Base-by-base conservation (phyloP, 2,329 filamentous ascomycete species). In the Emydomyces testavorans region DNA sequence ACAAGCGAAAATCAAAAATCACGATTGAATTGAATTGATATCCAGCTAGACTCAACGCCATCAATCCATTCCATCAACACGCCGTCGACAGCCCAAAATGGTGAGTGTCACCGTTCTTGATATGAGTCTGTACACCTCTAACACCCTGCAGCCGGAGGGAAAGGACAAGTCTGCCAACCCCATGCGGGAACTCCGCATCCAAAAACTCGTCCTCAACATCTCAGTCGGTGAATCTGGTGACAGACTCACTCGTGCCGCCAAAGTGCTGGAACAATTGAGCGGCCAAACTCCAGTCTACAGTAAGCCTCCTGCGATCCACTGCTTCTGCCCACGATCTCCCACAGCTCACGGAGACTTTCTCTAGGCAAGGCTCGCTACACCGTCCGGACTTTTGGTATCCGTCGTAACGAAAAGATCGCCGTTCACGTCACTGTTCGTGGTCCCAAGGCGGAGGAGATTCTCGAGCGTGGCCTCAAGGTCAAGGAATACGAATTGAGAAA, bases 261-360 rank as follows among this genome's bases (percentile, higher is more conserved):
- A 98, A 83, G 92, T 98, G 81, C 81, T 98, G 65, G 92, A 98
- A 80, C 92, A 98, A 81, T 79, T 98, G 72, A 87, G 80, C 74
- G 92, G 92, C 89, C 92, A 98, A 80, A 96, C 92, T 64, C 92
- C 92, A 65, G 92, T 98, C 76, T 98, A 98, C 88, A 94, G 86
- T 90, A 80, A 60, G 63, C 45, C 56, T 60, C 80, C 76, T 54
- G 35, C 50, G 38, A 51, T 40, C 2, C 11, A n/a, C n/a, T n/a
- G 15, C 18, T 37, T 37, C 11, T 15, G 32, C 20, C 39, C 10
- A 18, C 13, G 6, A 32, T 10, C 4, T 23, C 11, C 28, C n/a
- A n/a, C n/a, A 16, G n/a, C 50, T 48, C 50, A 46, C 36, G 10
- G 23, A 16, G 3, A 51, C 51, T 44, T 48, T 58, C 57, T 53